phyloP scores from a whole-genome alignment of 2,329 filamentous ascomycete genomes.

The Cytospora mali region DNA sequence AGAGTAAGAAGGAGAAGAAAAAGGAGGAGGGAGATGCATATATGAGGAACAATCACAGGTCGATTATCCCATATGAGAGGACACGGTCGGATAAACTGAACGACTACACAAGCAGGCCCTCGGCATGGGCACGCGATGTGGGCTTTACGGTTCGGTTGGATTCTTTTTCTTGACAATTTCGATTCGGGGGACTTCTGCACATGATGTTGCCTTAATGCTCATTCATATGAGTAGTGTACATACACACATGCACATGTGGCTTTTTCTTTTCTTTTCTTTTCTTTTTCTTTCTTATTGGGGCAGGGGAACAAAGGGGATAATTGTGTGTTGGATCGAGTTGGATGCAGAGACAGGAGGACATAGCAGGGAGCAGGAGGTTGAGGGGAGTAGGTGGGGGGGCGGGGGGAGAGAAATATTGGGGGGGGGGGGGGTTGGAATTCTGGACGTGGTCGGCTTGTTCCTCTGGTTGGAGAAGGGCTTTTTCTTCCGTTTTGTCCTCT shows the following conservation, averaged over 20 bases:
- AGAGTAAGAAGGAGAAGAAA: not conserved
- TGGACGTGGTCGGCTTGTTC: not conserved
- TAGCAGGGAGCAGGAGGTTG: too few relatives aligned
- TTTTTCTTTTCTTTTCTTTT: too few relatives aligned
- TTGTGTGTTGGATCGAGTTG: not conserved
- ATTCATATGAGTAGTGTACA: not conserved
- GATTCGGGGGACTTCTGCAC: not conserved
- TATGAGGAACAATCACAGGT: constrained; percentile 8
- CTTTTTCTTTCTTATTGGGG: too few relatives aligned
- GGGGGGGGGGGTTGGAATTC: not conserved
- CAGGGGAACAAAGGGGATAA: not conserved
- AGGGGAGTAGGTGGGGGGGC: too few relatives aligned
- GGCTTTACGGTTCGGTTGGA: not conserved
- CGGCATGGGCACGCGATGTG: not conserved
- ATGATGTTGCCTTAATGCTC: not conserved
- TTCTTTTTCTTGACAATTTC: not conserved
- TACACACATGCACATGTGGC: not conserved
- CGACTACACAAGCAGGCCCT: not conserved
- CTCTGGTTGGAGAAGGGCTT: not conserved
- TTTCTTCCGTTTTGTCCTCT: not conserved
- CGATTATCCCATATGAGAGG: not conserved
- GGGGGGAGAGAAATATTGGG: not conserved
- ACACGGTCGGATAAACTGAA: not conserved
- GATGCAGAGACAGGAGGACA: not conserved
- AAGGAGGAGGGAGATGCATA: not conserved